phyloP scores from a whole-genome alignment of 148 eudicot species.

The Rhododendron williamsianum region DNA sequence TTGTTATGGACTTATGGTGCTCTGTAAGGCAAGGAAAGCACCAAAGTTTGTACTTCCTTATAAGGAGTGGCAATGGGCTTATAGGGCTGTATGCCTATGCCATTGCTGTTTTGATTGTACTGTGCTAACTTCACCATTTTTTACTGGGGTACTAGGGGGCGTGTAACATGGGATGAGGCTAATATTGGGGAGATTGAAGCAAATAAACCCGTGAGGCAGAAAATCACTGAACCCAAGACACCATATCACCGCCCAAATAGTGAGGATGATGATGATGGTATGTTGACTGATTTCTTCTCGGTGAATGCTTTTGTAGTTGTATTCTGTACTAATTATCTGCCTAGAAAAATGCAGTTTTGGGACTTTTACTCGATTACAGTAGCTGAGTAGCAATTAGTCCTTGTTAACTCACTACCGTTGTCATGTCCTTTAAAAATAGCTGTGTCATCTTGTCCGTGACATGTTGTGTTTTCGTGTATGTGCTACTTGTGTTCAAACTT shows the following conservation, averaged over 20 bases:
- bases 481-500: neutral
- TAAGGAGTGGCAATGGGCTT: neutral
- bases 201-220: constrained; percentile 92
- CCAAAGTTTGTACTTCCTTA: neutral
- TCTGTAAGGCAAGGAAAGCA: neutral
- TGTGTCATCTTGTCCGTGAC: neutral
- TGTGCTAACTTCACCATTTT: constrained; percentile 5
- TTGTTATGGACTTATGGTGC: neutral
- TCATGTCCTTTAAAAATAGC: neutral
- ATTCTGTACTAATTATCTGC: neutral
- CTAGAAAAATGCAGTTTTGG: neutral
- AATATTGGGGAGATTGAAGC: constrained; percentile 85
- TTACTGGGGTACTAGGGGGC: constrained; percentile 38
- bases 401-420: neutral
- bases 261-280: constrained; percentile 72
- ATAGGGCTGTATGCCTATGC: neutral
- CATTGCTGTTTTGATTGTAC: neutral
- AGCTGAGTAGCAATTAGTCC: neutral
- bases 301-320: neutral
- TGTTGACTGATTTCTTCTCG: constrained; percentile 3
- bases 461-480: too few relatives aligned
- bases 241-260: constrained; percentile 59
- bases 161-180: constrained; percentile 79
- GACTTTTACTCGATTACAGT: neutral
- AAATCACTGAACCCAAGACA: constrained; percentile 95